Evolutionary conservation across 2,329 filamentous ascomycete genomes (phyloP), one percentile per base, ranked within the genome.

Genomic region (Nannizziopsis barbatae): DNA sequence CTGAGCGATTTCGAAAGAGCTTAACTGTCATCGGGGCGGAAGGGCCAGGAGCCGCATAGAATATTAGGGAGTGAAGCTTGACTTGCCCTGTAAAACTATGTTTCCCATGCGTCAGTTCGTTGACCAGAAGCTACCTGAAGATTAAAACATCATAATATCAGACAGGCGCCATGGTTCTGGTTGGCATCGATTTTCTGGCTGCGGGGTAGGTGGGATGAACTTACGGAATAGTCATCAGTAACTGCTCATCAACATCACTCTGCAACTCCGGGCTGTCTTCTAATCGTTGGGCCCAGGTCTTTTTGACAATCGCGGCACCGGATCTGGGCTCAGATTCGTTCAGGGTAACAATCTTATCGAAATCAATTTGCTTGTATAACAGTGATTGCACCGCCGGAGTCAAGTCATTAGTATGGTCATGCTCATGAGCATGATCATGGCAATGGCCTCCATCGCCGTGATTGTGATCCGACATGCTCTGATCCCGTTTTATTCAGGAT

Each of bases 361-460:
- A 95, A 64, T 89, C 80, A 66, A 98, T 88, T 64, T 95, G 84
- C 55, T 86, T 80, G 71, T 95, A 96, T 32, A 98, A 80, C 37
- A 88, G 87, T 58, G 82, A 83, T 67, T 96, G 90, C 12, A 95
- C 74, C 1, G 89, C 90, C 0, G 92, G 92, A 1, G 86, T 89
- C 59, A 95, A 79, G 71, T 96, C 90, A 71, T 96, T 86, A 41
- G 79, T 83, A 69, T 95, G 90, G 66, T 95, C 88, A 65, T 95
- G 88, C 37, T 72, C 76, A 51, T 75, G 73, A 56, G 79, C 75
- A 55, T 72, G 69, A 54, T 71, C 70, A 53, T 75, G 70, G 49
- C 65, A 72, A 57, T 75, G 70, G 39, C 67, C 65, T 49, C 65
- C 63, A 40, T 60, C 58, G 52, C 72, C 65, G 56, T 72, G 65